Percentiles rank a stretch among this genome's conserved stretches.
These are phyloP conservation scores for Rhodamnia argentea DNA, from an alignment of 345 rosid species.

Conservation along the genomic window DNA sequence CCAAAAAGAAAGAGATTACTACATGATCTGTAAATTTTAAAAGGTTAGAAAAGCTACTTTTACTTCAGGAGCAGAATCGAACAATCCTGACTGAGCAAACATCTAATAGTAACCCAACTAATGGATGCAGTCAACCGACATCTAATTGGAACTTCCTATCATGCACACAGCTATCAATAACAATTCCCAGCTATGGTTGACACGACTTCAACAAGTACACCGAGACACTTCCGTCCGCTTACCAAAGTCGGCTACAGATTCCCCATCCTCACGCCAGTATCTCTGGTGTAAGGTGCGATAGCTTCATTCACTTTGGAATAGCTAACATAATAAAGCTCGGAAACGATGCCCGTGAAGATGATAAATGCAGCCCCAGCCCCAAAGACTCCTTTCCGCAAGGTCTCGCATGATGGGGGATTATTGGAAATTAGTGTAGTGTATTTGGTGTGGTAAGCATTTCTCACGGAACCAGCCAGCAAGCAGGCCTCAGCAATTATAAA, in stretches of 20 bases:
- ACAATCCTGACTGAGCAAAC: neutral
- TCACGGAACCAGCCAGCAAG: slow-evolving; percentile 76
- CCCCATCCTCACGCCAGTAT: slow-evolving; percentile 71
- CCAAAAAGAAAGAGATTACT: neutral
- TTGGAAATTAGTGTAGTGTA: slow-evolving; percentile 25
- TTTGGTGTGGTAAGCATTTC: slow-evolving; percentile 82
- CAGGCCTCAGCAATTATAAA: slow-evolving; percentile 77
- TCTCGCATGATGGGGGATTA: slow-evolving; percentile 31
- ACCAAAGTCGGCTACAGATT: slow-evolving; percentile 23
- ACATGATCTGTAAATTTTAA: neutral
- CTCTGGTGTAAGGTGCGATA: slow-evolving; percentile 23
- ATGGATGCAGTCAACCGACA: neutral
- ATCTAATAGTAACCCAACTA: neutral
- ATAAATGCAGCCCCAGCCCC: slow-evolving; percentile 91
- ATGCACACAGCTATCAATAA: neutral
- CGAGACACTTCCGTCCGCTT: neutral
- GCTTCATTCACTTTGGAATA: slow-evolving; percentile 45
- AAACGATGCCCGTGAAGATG: slow-evolving; percentile 61
- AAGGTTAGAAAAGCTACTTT: neutral
- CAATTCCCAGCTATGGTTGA: neutral
- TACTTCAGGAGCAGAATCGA: neutral
- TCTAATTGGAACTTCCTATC: neutral
- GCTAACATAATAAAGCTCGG: slow-evolving; percentile 67
- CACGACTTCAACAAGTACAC: neutral
- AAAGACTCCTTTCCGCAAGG: slow-evolving; percentile 70